Evolutionary conservation across 441 rosid genomes (phyloP).

Genomic region (Breynia disticha): DNA sequence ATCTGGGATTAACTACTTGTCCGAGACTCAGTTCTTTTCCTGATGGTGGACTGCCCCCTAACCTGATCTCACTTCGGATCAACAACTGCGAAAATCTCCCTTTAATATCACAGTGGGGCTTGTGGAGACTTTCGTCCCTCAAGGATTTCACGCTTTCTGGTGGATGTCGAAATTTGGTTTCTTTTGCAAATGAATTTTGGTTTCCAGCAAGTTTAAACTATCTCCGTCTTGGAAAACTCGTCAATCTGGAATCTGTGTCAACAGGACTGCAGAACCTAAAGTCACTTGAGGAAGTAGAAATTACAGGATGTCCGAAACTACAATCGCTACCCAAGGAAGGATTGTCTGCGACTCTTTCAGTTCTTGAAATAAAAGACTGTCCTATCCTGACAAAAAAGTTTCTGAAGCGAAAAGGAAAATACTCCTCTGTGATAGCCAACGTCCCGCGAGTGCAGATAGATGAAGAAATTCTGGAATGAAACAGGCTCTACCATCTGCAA

Average conservation of each 20-base stretch:
- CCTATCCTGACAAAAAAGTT: background rate
- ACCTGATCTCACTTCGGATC: conserved; percentile 4
- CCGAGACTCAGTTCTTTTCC: conserved; percentile 4
- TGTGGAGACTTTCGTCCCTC: conserved; percentile 5
- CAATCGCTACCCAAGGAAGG: conserved; percentile 8
- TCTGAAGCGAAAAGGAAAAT: conserved; percentile 4
- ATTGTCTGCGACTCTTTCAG: conserved; percentile 4
- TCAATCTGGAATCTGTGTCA: conserved; percentile 9
- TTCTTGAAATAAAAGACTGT: conserved; percentile 6
- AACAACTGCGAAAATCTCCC: conserved; percentile 8
- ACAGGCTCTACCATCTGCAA: background rate
- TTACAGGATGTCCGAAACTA: conserved; percentile 9
- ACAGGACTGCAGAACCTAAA: conserved; percentile 3
- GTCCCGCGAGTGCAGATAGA: conserved; percentile 9
- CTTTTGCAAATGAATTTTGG: conserved; percentile 6
- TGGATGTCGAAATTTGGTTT: conserved; percentile 8
- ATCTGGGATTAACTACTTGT: conserved; percentile 6
- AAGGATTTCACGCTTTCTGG: conserved; percentile 8
- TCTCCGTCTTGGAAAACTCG: conserved; percentile 4
- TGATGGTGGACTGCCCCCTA: conserved; percentile 6
- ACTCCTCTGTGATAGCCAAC: conserved; percentile 4
- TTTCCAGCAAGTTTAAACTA: conserved; percentile 5
- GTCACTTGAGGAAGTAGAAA: conserved; percentile 11
- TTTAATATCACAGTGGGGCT: conserved; percentile 8
- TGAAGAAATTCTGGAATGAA: conserved; percentile 1